Percentiles rank a stretch among this genome's conserved stretches.
phyloP scores from a whole-genome alignment of 2,329 filamentous ascomycete genomes.

The Monosporascus sp. region DNA sequence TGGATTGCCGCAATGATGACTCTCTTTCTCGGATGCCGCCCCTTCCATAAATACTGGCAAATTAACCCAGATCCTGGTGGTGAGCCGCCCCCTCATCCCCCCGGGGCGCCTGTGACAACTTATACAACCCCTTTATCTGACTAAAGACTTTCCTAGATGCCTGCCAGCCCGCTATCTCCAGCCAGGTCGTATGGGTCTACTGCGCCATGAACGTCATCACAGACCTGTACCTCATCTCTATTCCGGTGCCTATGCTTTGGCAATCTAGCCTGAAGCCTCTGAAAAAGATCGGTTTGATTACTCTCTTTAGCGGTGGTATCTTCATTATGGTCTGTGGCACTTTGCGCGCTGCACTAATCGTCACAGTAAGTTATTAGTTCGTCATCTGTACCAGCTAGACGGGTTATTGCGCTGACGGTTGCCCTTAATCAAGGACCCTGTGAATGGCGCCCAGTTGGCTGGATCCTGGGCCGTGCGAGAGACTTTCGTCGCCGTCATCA shows the following conservation, averaged over 20 bases:
- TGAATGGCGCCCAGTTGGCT: conserved; percentile 35
- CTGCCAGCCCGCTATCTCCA: conserved; percentile 44
- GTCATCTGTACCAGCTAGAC: no score
- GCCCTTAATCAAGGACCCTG: conserved; percentile 27
- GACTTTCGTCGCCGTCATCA: conserved; percentile 38
- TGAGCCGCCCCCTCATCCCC: conserved; percentile 12
- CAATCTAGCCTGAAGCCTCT: conserved; percentile 28
- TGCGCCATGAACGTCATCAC: conserved; percentile 50
- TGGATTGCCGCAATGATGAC: conserved; percentile 37
- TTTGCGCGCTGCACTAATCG: conserved; percentile 32
- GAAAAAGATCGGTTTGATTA: conserved; percentile 33
- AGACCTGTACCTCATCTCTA: conserved; percentile 55
- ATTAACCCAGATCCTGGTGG: conserved; percentile 49
- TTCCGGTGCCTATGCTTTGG: conserved; percentile 49
- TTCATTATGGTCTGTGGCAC: conserved; percentile 35
- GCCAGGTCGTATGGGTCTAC: conserved; percentile 41
- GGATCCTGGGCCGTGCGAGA: conserved; percentile 39
- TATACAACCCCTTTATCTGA: conserved; percentile 14
- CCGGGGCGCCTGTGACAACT: no score
- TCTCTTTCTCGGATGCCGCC: conserved; percentile 42
- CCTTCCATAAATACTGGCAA: conserved; percentile 47
- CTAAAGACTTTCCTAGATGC: conserved; percentile 22
- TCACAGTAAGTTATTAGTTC: conserved; percentile 6
- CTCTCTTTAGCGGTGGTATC: conserved; percentile 35
- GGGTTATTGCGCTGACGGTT: neutral